Base-by-base conservation (phyloP, 805 yeast genomes). In the Wickerhamiella occidentalis region DNA sequence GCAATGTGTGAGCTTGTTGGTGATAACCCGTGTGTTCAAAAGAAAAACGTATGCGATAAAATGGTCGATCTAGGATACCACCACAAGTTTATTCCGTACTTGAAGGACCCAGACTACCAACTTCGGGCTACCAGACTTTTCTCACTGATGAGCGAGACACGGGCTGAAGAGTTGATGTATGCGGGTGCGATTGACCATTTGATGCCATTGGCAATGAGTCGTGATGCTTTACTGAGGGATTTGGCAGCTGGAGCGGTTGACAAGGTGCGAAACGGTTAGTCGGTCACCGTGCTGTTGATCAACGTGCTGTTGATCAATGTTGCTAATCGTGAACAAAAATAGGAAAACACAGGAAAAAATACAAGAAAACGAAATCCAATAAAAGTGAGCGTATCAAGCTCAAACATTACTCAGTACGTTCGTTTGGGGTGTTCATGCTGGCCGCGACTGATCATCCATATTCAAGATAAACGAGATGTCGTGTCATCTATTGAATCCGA, bases 1-100 rank as follows among this genome's bases (percentile, higher is more conserved):
- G 18, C 21, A 18, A 33, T 33, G 3, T 33, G 38, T 19, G 38
- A 33, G 19, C 38, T 33, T 4, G 38, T 33, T 4, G 38, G 38
- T 6, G 42, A 38, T 12, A 38, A 21, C 15, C 42, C 25, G 11
- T 38, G 17, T n/a, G 19, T n/a, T 6, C 19, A 21, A 13, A 40
- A 40, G 25, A 40, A 40, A n/a, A 40, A 25, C 21, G 4, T 40
- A 30, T 23, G 23, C 21, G 44, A 40, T 13, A 40, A 40, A 25
- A 40, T 40, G 44, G 44, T 40, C 15, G 44, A 40, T 40, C 15
- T 19, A 7, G 44, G 25, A 17, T 22, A 8, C 21, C 44, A 40
- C 44, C 30, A 40, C 30, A 22, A 40, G 30, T 3, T 40, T 3
- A 13, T 40, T 15, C 28, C 23, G 19, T 23, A 40, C 30, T 13